Evolutionary conservation across 2,329 filamentous ascomycete species (phyloP).

Genomic region (Pezicula radicicola): DNA sequence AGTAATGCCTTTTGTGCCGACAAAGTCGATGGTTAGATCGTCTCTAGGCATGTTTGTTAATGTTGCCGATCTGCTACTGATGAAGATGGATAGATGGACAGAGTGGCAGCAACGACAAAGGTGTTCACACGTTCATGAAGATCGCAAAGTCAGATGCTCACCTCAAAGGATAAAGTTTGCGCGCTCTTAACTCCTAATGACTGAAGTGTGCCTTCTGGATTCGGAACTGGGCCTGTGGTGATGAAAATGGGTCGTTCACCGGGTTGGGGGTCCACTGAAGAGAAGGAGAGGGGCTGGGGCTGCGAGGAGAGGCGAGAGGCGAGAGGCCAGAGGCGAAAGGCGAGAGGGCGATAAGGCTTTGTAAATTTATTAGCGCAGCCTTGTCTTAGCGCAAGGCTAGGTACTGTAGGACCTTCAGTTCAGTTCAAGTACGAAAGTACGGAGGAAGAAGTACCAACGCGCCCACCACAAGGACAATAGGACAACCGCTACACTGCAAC

Average conservation of each 20-base stretch:
- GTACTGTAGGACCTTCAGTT: too few species aligned
- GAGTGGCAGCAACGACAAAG: slow-evolving; percentile 1
- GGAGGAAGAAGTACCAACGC: too few species aligned
- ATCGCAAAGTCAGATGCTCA: slow-evolving; percentile 21
- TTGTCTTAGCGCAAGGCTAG: too few species aligned
- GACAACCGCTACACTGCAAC: too few species aligned
- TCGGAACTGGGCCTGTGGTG: slow-evolving; percentile 2
- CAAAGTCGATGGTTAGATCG: slow-evolving; percentile 69
- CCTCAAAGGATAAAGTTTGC: slow-evolving; percentile 16
- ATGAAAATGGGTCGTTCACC: neutral
- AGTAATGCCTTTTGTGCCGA: slow-evolving; percentile 35
- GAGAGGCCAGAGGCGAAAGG: too few species aligned
- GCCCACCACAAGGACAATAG: too few species aligned
- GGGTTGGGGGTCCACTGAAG: too few species aligned
- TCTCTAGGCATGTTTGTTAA: slow-evolving; percentile 72
- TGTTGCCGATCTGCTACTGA: slow-evolving; percentile 23
- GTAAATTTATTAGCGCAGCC: too few species aligned
- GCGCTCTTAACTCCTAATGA: neutral
- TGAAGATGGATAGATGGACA: slow-evolving; percentile 16
- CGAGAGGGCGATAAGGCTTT: too few species aligned
- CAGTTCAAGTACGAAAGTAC: too few species aligned
- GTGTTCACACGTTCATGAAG: slow-evolving; percentile 9
- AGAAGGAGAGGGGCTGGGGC: too few species aligned
- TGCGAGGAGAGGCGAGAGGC: too few species aligned
- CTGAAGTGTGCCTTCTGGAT: neutral